Evolutionary conservation across 768 basidiomycete genomes (phyloP).

Genomic region (Tephrocybe sp.): DNA sequence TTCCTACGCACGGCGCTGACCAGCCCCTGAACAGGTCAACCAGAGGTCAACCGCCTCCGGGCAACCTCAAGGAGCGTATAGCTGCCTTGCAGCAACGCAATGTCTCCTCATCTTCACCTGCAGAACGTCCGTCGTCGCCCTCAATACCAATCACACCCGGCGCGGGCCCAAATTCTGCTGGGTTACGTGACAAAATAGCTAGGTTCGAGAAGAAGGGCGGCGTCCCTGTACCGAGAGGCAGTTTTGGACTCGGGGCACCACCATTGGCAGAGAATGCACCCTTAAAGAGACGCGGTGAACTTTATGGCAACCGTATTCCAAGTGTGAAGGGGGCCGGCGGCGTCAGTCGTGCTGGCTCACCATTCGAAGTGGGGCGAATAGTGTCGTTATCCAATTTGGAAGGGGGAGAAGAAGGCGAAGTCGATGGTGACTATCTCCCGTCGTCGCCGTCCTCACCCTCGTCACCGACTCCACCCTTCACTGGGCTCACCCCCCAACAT

Average conservation of each 20-base stretch:
- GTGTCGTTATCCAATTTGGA: slow-evolving; percentile 28
- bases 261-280: slow-evolving; percentile 47
- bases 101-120: slow-evolving; percentile 22
- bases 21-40: slow-evolving; percentile 19
- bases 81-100: slow-evolving; percentile 75
- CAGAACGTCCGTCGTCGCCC: slow-evolving; percentile 25
- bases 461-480: slow-evolving; percentile 26
- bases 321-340: slow-evolving; percentile 33
- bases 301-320: slow-evolving; percentile 77
- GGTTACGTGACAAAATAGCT: slow-evolving; percentile 69
- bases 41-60: slow-evolving; percentile 32
- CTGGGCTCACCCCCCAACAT: slow-evolving; percentile 12
- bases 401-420: slow-evolving; percentile 8
- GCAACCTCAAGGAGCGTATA: slow-evolving; percentile 80
- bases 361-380: slow-evolving; percentile 22
- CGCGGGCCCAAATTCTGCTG: slow-evolving; percentile 24
- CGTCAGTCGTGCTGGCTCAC: slow-evolving; percentile 25
- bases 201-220: slow-evolving; percentile 80
- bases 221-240: slow-evolving; percentile 71
- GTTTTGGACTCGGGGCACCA: slow-evolving; percentile 69
- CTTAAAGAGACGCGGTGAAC: slow-evolving; percentile 56
- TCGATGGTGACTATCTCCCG: slow-evolving; percentile 22
- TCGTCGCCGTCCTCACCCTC: slow-evolving; percentile 29
- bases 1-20: background rate
- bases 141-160: slow-evolving; percentile 17